A percentile compares a stretch with the other conserved stretches of the same genome.
phyloP scores from a whole-genome alignment of 2,329 filamentous ascomycete genomes.

The Gnomoniopsis sp. region DNA sequence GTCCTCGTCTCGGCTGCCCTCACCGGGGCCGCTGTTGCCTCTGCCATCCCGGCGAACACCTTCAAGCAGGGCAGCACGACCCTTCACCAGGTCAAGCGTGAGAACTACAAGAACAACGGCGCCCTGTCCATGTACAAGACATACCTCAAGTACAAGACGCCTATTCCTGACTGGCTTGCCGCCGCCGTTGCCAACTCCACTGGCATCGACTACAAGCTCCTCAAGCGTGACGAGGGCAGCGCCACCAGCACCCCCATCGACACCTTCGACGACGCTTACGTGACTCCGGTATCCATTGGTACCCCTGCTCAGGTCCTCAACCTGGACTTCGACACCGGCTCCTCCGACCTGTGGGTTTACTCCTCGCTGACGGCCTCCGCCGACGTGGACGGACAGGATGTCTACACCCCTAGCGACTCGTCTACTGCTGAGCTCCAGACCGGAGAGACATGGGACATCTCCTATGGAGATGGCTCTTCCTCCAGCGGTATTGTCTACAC shows the following conservation, averaged over 20 bases:
- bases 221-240: constrained; percentile 11
- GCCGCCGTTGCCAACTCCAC: constrained; percentile 18
- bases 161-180: constrained; percentile 14
- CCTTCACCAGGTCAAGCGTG: constrained; percentile 15
- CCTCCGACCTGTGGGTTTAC: constrained; percentile 68
- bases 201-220: constrained; percentile 3
- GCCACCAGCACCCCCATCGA: constrained; percentile 10
- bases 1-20: constrained; percentile 14
- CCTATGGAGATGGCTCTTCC: constrained; percentile 60
- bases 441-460: constrained; percentile 50
- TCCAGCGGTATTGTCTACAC: constrained; percentile 61
- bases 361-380: constrained; percentile 48
- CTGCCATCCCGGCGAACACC: constrained; percentile 13
- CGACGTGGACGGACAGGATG: constrained; percentile 47
- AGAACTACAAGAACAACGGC: constrained; percentile 16
- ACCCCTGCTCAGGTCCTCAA: constrained; percentile 49
- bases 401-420: constrained; percentile 50
- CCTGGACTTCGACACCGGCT: constrained; percentile 67
- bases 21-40: constrained; percentile 14
- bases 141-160: constrained; percentile 18
- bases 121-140: constrained; percentile 20
- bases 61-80: constrained; percentile 15
- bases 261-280: constrained; percentile 31
- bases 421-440: constrained; percentile 39
- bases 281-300: constrained; percentile 59